Base-by-base conservation (phyloP, 441 rosid genomes). In the Euphorbia schlechtendalii region DNA sequence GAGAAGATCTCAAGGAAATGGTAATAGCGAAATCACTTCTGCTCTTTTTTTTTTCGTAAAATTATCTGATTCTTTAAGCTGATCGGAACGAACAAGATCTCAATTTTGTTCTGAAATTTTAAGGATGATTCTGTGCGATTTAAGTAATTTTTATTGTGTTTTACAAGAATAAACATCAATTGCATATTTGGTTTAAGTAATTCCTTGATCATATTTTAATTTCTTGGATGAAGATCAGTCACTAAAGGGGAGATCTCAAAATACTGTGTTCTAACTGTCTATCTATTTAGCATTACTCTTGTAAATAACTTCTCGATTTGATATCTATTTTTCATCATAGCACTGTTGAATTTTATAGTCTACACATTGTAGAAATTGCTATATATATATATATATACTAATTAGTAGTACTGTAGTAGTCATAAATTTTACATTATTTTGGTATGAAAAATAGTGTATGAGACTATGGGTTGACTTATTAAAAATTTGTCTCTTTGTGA, bases 1-100 rank as follows among this genome's bases (percentile, higher is more conserved):
- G 99, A 51, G 92, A 93, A 70, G 96, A 84, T 81, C 88, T 93
- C 77, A 87, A 74, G 57, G 95, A 93, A 77, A 93, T 95, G 77
- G 98, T 93, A 64, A n/a, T n/a, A n/a, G n/a, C n/a, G n/a, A n/a
- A n/a, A n/a, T n/a, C n/a, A n/a, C n/a, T n/a, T n/a, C n/a, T n/a
- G n/a, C n/a, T n/a, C n/a, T n/a, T n/a, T n/a, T n/a, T n/a, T n/a
- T n/a, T n/a, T n/a, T n/a, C n/a, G n/a, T n/a, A n/a, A n/a, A n/a
- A 17, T 54, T 51, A 22, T 34, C 40, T 51, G 34, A 17, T 54
- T 38, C 17, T 43, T 2, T 43, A 4, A n/a, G 53, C 18, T 14
- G 9, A 62, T 12, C 13, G 32, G 2, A 1, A 51, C 5, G 34
- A 15, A 58, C 38, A 57, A 15, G 28, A 45, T 30, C 34, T 15